phyloP scores from a whole-genome alignment of 352 stramenopile genomes.

The Saprolegnia parasitica region DNA sequence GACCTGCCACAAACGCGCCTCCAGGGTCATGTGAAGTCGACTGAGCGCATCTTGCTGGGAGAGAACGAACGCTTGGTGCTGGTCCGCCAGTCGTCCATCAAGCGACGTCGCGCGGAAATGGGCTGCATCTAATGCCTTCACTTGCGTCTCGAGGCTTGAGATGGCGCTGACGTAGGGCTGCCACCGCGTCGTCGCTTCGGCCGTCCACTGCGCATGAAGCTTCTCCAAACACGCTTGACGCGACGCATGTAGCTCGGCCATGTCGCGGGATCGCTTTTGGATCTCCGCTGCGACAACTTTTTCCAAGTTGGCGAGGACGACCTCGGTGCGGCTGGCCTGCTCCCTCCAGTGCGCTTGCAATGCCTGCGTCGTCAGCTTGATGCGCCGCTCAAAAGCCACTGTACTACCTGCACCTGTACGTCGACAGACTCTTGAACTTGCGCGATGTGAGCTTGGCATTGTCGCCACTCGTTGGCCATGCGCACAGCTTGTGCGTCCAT shows the following conservation, averaged over 20 bases:
- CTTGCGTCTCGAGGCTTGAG: too few relatives aligned
- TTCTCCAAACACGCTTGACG: neutral
- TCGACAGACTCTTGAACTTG: neutral
- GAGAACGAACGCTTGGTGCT: neutral
- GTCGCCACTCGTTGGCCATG: neutral
- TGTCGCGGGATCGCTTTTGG: neutral
- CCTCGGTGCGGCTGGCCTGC: neutral
- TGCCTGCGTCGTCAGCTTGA: neutral
- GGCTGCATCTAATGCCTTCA: too few relatives aligned
- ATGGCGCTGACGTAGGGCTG: neutral
- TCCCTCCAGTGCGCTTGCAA: neutral
- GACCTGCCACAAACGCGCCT: neutral
- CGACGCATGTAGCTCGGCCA: neutral
- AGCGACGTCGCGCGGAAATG: neutral
- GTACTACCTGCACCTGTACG: neutral
- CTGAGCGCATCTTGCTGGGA: neutral
- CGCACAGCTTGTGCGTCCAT: neutral
- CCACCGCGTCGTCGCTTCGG: neutral
- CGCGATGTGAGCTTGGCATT: neutral
- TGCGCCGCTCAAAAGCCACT: neutral
- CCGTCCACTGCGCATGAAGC: neutral
- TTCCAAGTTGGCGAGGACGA: neutral
- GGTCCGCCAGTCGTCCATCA: neutral
- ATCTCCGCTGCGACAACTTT: slow-evolving; percentile 12
- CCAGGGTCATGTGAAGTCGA: neutral